Percentiles rank a stretch among this genome's conserved stretches.
Evolutionary conservation across 2,329 filamentous ascomycete genomes (phyloP).

Genomic region (Fusarium sarcochroum): DNA sequence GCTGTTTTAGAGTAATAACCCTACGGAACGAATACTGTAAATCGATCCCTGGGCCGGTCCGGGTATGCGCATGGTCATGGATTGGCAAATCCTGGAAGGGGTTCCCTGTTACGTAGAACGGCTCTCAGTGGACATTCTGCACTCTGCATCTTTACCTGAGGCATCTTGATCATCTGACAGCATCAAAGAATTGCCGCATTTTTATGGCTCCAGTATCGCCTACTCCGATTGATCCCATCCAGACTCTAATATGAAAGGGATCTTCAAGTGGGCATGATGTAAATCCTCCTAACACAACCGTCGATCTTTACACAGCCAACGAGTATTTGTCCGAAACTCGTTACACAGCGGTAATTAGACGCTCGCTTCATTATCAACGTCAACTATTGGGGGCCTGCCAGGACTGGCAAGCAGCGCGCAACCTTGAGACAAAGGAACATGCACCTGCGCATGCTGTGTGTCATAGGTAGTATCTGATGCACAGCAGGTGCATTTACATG

Average conservation of each 20-base stretch:
- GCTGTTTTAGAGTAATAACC: conserved; percentile 31
- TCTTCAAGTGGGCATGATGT: not conserved
- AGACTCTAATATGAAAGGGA: not conserved
- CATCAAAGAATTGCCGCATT: conserved; percentile 18
- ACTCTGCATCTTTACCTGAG: conserved; percentile 4
- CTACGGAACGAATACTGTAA: conserved; percentile 27
- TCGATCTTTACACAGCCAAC: conserved; percentile 8
- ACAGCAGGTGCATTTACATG: not conserved
- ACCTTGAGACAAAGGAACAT: conserved; percentile 7
- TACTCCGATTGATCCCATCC: not conserved
- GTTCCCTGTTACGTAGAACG: conserved; percentile 12
- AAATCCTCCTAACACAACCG: conserved; percentile 4
- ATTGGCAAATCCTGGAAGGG: conserved; percentile 15
- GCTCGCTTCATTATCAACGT: not conserved
- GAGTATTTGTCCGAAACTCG: conserved; percentile 15
- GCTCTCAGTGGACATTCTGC: conserved; percentile 18
- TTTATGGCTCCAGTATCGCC: conserved; percentile 11
- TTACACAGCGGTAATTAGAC: conserved; percentile 24
- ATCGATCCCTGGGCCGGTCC: conserved; percentile 13
- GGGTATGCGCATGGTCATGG: not conserved
- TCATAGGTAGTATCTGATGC: not conserved
- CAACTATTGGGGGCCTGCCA: conserved; percentile 1
- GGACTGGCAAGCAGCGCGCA: not conserved
- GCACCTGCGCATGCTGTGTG: conserved; percentile 8
- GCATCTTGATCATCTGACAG: not conserved